Evolutionary conservation across 2,329 filamentous ascomycete species (phyloP), one percentile per base, ranked within the genome.

Genomic region (Calonectria pseudoturangicola): DNA sequence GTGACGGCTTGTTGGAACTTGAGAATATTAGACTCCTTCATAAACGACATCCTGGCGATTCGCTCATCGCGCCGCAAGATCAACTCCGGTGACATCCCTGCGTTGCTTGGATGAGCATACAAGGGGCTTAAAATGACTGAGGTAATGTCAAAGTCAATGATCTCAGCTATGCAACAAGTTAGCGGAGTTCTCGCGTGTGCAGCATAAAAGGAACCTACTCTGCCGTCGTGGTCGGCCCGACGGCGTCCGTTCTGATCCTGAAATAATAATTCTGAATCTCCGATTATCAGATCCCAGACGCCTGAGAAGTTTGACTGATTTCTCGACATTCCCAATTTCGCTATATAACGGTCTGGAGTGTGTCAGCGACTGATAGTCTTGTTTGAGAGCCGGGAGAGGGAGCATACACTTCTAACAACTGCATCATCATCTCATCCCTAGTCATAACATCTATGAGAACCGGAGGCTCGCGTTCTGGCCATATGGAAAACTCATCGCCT

Each of bases 1-100:
- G 80, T 84, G 12, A 83, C 65, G 3, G 79, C 82, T 56, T 84
- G 82, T 41, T 84, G 82, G 25, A 84, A 83, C 54, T 78, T 80
- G 2, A 83, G 67, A 25, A 80, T 73, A 41, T 82, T 78, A 16
- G 76, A 77, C 25, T 76, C 72, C 7, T 74, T 72, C 1, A 69
- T 75, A 21, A 84, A 84, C 1, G 77, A 67, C 18, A 84, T 71
- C 18, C 77, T 77, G 27, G 82, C 81, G 27, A 82, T 82, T 43
- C 80, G 75, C 62, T 83, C 81, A 25, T 83, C 80, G 13, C 80
- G 75, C 2, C 75, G 66, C 25, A 83, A 68, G 15, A 83, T 78
- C 27, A 83, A 76, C 36, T 83, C 82, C n/a, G 73, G 73, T 3
- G 75, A 58, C 10, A 71, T 66, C 0, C 74, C 74, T 10, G 18